Evolutionary conservation across 2,329 filamentous ascomycete species (phyloP).

Genomic region (Piedraia hortae): DNA sequence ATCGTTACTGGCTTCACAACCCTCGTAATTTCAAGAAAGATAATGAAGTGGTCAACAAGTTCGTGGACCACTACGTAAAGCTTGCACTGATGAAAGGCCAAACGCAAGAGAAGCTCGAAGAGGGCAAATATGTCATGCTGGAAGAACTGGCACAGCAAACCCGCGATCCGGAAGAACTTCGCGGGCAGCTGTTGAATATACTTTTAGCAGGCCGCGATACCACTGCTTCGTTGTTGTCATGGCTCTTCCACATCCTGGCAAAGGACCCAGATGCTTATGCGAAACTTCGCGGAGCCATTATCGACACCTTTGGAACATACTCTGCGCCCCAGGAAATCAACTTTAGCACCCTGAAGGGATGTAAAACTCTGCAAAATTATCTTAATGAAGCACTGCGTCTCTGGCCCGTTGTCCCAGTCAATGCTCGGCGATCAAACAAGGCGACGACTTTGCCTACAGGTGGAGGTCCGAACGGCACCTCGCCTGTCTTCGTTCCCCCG

Average conservation of each 20-base stretch:
- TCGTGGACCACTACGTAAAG: conserved; percentile 19
- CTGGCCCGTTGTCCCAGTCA: conserved; percentile 52
- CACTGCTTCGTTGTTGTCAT: conserved; percentile 25
- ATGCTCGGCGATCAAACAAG: conserved; percentile 39
- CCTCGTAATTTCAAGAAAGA: conserved; percentile 14
- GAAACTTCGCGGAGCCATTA: conserved; percentile 23
- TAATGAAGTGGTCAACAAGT: conserved; percentile 15
- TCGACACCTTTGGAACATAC: conserved; percentile 19
- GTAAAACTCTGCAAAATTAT: conserved; percentile 31
- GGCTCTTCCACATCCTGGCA: conserved; percentile 25
- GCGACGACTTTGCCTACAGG: conserved; percentile 48
- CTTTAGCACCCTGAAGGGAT: conserved; percentile 34
- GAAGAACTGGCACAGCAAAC: conserved; percentile 20
- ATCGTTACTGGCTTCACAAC: conserved; percentile 13
- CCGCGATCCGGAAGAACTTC: conserved; percentile 16
- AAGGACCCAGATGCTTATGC: conserved; percentile 22
- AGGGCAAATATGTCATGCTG: conserved; percentile 19
- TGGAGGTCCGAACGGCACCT: conserved; percentile 22
- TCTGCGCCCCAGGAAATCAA: conserved; percentile 19
- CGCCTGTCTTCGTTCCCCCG: conserved; percentile 23
- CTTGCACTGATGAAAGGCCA: conserved; percentile 15
- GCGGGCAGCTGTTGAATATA: conserved; percentile 25
- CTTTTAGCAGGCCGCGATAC: conserved; percentile 41
- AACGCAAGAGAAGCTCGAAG: conserved; percentile 4
- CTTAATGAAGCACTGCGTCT: conserved; percentile 35